Conservation (phyloP, 305 asterid genomes). For the Fraxinus sp. region DNA sequence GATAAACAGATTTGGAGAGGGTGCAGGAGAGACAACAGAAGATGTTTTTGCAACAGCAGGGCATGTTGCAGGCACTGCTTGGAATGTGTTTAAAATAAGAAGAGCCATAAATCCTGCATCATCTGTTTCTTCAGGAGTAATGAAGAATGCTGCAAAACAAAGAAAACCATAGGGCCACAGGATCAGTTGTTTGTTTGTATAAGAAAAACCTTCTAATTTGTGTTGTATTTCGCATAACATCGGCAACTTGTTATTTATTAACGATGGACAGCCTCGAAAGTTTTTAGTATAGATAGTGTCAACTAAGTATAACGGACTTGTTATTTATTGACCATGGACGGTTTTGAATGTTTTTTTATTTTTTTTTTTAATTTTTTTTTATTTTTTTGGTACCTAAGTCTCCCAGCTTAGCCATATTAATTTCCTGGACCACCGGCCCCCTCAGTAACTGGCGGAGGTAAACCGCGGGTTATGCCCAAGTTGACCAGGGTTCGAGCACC, state of each 20-base stretch:
- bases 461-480: too few relatives aligned
- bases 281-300: neutral
- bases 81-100: conserved; percentile 77
- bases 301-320: neutral
- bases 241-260: neutral
- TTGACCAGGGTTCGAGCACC: too few relatives aligned
- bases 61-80: conserved; percentile 67
- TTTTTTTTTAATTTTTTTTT: too few relatives aligned
- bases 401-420: too few relatives aligned
- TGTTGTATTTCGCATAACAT: neutral
- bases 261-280: neutral
- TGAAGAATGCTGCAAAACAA: conserved; percentile 42
- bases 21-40: conserved; percentile 80
- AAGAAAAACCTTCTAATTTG: neutral
- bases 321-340: too few relatives aligned
- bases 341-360: too few relatives aligned
- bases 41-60: conserved; percentile 75
- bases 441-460: too few relatives aligned
- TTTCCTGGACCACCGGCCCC: too few relatives aligned
- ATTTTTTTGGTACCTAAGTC: too few relatives aligned
- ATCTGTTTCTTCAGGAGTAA: conserved; percentile 40
- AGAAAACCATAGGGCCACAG: neutral
- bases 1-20: conserved; percentile 64
- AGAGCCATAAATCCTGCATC: conserved; percentile 72
- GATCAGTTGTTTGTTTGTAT: neutral